Conservation (phyloP, 805 yeast species). For the Millerozyma acaciae region DNA sequence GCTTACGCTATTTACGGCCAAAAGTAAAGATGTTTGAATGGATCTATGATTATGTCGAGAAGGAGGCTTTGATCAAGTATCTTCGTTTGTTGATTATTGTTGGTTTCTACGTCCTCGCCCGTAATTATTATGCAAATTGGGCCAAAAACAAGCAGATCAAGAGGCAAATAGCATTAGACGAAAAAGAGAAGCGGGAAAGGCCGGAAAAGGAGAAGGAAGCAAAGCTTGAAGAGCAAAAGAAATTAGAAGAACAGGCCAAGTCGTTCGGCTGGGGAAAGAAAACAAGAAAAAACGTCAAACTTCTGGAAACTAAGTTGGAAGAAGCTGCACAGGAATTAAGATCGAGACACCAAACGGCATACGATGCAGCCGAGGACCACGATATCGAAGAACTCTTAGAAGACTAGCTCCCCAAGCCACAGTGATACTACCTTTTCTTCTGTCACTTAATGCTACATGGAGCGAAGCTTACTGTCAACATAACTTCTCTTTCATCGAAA, state of each 20-base stretch:
- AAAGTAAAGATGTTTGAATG: conserved; percentile 21
- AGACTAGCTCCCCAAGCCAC: conserved; percentile 44
- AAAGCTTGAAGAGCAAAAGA: conserved; percentile 26
- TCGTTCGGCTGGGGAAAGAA: conserved; percentile 79
- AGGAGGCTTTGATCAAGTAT: conserved; percentile 42
- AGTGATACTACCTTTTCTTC: no score
- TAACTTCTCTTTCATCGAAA: conserved; percentile 1
- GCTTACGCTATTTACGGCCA: no score
- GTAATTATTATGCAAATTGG: conserved; percentile 54
- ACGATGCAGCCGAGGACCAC: conserved; percentile 51
- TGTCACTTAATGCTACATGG: no score
- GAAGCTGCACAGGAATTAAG: conserved; percentile 37
- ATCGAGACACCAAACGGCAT: conserved; percentile 42
- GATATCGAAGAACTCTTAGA: conserved; percentile 69
- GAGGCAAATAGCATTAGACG: conserved; percentile 45
- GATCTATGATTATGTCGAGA: conserved; percentile 33
- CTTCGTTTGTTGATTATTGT: conserved; percentile 47
- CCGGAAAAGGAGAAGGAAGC: conserved; percentile 33
- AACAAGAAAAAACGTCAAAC: conserved; percentile 57
- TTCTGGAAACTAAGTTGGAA: conserved; percentile 52
- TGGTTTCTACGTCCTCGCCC: conserved; percentile 60
- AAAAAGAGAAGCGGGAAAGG: conserved; percentile 35
- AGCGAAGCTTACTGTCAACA: conserved; percentile 1
- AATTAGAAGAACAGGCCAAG: conserved; percentile 36
- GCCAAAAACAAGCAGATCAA: conserved; percentile 52